Base-by-base conservation (phyloP, 1,284 basidiomycete genomes). In the Xerocomus minutiporus region DNA sequence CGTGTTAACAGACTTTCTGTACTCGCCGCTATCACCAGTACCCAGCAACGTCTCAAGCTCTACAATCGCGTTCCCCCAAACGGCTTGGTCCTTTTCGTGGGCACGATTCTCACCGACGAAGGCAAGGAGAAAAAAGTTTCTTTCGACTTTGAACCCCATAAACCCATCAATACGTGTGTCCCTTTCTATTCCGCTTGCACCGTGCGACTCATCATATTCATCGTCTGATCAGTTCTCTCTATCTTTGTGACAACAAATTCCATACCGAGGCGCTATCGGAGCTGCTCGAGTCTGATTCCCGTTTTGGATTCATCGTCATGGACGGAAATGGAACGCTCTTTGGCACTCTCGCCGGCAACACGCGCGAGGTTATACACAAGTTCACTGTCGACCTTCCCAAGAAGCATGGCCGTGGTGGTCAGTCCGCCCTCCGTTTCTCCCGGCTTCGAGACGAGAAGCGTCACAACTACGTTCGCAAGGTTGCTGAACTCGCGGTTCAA, bases 341-440 rank as follows among this genome's bases (percentile, higher is more conserved):
- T 62, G 97, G 97, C 59, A 93, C 91, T 4, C 84, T 99, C 45
- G 85, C 94, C 0, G 97, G 97, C 50, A 99, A 99, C 75, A 97
- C 97, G 20, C 91, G 97, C 61, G 95, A 97, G 59, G 84, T 99
- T 50, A 81, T 97, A 53, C 94, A 99, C 77, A 99, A 99, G 73
- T 97, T 99, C 76, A 94, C 90, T 35, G 97, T 99, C 69, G 97
- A 99, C 75, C 81, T 99, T 20, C 97, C 97, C 48, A 99, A 99
- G 80, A 99, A 99, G 81, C 97, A 99, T 73, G 94, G 94, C 63
- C 96, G 97, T 82, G 97, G 97, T 87, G 97, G 97, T 76, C 97
- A 99, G 75, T 99, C 97, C 56, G 97, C 97, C 29, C 81, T 99
- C 50, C 97, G 97, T 91, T 99, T 99, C 85, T 93, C 96, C 39